These are phyloP conservation scores for Moesziomyces sp. DNA, from an alignment of 1,284 basidiomycete genomes.

Conservation along the genomic window DNA sequence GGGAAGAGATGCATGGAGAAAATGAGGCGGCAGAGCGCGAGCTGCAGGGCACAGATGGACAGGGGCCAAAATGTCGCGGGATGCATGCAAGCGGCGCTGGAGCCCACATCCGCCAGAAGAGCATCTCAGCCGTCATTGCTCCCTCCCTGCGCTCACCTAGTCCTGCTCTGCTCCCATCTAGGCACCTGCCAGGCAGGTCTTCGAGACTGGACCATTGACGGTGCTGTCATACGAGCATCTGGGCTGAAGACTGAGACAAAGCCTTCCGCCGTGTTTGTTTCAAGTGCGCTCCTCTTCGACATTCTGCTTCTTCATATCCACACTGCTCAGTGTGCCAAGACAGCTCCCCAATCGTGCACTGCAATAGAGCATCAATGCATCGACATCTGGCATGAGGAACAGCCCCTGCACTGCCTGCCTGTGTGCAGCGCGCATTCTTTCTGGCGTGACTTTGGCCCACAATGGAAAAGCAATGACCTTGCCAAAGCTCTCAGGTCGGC, in stretches of 20 bases:
- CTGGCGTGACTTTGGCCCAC: conserved; percentile 25
- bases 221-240: background rate
- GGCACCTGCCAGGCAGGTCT: background rate
- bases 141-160: background rate
- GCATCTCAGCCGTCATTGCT: background rate
- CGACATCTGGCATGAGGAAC: no score
- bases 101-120: conserved; percentile 4
- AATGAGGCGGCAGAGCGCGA: conserved; percentile 9
- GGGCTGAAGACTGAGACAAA: conserved; percentile 12
- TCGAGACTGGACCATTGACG: background rate
- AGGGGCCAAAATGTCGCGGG: conserved; percentile 48
- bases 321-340: background rate
- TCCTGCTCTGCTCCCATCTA: background rate
- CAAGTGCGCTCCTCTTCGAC: background rate
- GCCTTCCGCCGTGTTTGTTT: background rate
- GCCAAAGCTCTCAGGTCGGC: background rate
- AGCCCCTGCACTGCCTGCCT: no score
- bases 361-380: no score
- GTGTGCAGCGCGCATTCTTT: background rate
- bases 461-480: background rate
- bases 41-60: conserved; percentile 36
- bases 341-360: no score
- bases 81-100: conserved; percentile 27
- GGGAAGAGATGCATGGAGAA: background rate
- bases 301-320: background rate